These are phyloP conservation scores for Ganoderma resinaceum DNA, from an alignment of 1,284 basidiomycete species.

Conservation along the genomic window DNA sequence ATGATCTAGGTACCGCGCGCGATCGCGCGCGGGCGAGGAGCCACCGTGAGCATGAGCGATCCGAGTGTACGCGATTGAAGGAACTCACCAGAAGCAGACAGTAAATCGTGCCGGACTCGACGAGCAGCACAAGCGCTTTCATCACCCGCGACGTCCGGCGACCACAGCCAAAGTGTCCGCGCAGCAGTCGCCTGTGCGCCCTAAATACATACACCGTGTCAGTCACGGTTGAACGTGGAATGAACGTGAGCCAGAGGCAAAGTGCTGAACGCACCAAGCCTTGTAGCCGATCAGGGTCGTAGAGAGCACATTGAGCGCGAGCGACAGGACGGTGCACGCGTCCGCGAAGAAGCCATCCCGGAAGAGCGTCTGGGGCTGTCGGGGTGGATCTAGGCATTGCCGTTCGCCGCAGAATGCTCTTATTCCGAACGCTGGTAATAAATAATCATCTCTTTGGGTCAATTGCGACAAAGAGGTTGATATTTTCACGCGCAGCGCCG, in stretches of 20 bases:
- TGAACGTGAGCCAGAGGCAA: neutral
- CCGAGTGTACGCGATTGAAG: no score
- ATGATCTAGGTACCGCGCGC: neutral
- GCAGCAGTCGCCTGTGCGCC: neutral
- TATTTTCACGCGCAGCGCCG: neutral
- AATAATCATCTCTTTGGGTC: no score
- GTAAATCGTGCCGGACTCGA: conserved; percentile 5
- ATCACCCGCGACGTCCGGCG: neutral
- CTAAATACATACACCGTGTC: neutral
- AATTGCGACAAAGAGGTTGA: no score
- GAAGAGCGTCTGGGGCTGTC: neutral
- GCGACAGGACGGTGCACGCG: neutral
- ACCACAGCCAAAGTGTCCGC: neutral
- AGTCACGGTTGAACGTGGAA: neutral
- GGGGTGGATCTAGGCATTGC: neutral
- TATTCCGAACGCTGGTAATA: neutral
- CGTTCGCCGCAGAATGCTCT: neutral
- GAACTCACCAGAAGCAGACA: neutral
- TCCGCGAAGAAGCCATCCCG: neutral
- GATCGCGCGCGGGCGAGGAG: neutral
- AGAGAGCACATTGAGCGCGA: neutral
- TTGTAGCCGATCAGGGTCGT: neutral
- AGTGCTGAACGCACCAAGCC: conserved; percentile 2
- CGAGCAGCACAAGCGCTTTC: neutral
- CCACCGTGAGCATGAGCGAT: neutral